phyloP scores from a whole-genome alignment of 805 yeast species.

The Kazachstania taianensis region DNA sequence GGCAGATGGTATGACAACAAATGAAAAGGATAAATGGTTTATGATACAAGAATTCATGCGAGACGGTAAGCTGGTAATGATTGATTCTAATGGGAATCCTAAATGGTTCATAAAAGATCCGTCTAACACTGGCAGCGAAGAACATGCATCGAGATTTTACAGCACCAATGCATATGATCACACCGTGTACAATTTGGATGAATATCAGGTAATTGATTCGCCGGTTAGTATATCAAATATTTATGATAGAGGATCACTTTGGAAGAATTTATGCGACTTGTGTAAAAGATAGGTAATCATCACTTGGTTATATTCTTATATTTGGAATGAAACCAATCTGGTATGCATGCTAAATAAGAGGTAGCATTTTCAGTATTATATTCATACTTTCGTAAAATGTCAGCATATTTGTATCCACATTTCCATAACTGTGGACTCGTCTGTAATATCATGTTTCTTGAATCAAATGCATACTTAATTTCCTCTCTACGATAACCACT shows the following conservation, averaged over 20 bases:
- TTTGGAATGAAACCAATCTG: slow-evolving; percentile 12
- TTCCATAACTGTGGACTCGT: too few relatives aligned
- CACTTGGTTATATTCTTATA: background rate
- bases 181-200: slow-evolving; percentile 8
- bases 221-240: slow-evolving; percentile 20
- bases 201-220: slow-evolving; percentile 9
- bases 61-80: slow-evolving; percentile 29
- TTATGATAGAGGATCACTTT: slow-evolving; percentile 24
- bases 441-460: too few relatives aligned
- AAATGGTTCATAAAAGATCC: slow-evolving; percentile 14
- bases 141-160: slow-evolving; percentile 10
- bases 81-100: background rate
- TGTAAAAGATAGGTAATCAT: slow-evolving; percentile 1
- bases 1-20: slow-evolving; percentile 62
- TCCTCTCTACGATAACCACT: background rate
- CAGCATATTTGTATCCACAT: background rate
- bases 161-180: slow-evolving; percentile 27
- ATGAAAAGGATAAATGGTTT: slow-evolving; percentile 66
- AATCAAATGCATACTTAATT: background rate
- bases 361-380: too few relatives aligned
- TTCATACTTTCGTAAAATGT: too few relatives aligned
- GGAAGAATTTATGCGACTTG: slow-evolving; percentile 18
- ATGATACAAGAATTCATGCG: slow-evolving; percentile 43
- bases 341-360: too few relatives aligned
- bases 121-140: slow-evolving; percentile 4